Conservation (phyloP, 768 basidiomycete species). For the Pluteus cervinus region DNA sequence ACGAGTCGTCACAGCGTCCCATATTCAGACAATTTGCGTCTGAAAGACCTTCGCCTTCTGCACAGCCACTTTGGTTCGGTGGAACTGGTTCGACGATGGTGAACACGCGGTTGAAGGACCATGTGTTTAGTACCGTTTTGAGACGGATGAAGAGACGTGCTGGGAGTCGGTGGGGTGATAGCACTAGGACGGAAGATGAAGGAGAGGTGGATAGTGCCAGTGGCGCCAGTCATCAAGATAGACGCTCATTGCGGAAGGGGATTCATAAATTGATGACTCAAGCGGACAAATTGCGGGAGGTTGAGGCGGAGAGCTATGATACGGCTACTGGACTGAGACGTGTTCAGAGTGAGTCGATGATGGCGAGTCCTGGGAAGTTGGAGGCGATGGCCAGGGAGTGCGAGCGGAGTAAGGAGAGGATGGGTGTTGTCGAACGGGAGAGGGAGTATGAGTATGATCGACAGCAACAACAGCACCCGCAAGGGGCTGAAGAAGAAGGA, state of each 20-base stretch:
- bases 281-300: too few species aligned
- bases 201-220: too few species aligned
- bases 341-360: conserved; percentile 56
- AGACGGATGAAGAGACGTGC: conserved; percentile 60
- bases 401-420: conserved; percentile 8
- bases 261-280: too few species aligned
- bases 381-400: background rate
- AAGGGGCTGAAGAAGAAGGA: conserved; percentile 4
- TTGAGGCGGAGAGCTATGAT: conserved; percentile 28
- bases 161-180: conserved; percentile 30
- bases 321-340: conserved; percentile 53
- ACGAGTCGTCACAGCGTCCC: conserved; percentile 24
- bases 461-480: too few species aligned
- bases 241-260: too few species aligned
- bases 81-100: conserved; percentile 92
- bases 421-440: conserved; percentile 32
- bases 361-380: conserved; percentile 28
- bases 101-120: conserved; percentile 91
- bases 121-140: conserved; percentile 88
- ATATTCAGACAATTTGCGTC: conserved; percentile 34
- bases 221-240: too few species aligned
- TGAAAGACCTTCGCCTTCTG: conserved; percentile 26
- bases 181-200: conserved; percentile 48
- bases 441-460: conserved; percentile 31
- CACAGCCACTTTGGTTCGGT: conserved; percentile 60